These are phyloP conservation scores for Cordyceps pruinosa DNA, from an alignment of 2,329 filamentous ascomycete genomes.

Conservation along the genomic window DNA sequence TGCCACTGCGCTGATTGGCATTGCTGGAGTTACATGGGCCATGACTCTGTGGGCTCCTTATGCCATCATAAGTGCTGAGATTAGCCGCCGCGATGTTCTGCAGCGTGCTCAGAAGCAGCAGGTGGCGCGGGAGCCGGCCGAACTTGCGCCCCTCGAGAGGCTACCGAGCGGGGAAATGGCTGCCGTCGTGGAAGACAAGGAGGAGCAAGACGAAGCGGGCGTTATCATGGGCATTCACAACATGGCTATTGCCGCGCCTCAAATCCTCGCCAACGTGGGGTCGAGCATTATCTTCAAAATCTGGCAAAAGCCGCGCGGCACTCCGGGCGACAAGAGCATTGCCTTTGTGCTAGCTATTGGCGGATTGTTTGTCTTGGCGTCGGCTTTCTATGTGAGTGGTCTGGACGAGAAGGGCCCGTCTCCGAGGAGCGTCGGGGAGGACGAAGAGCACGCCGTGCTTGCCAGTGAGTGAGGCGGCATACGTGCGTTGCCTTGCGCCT, in stretches of 20 bases:
- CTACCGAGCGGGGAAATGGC: neutral
- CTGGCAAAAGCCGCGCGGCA: conserved; percentile 80
- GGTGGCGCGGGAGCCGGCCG: neutral
- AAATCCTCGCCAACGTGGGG: conserved; percentile 81
- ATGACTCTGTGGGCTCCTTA: conserved; percentile 92
- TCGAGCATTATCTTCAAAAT: conserved; percentile 78
- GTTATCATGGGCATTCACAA: conserved; percentile 94
- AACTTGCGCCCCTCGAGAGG: neutral
- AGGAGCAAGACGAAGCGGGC: conserved; percentile 69
- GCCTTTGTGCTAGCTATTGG: conserved; percentile 81
- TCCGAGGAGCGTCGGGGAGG: conserved; percentile 29
- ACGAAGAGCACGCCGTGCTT: conserved; percentile 37
- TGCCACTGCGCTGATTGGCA: conserved; percentile 69
- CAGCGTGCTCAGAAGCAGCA: conserved; percentile 33
- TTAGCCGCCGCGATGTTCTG: conserved; percentile 68
- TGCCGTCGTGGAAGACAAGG: conserved; percentile 36
- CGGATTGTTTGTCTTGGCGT: conserved; percentile 68
- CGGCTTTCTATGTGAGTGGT: conserved; percentile 64
- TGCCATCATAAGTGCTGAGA: conserved; percentile 89
- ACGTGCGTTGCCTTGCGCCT: neutral
- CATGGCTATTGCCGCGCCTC: conserved; percentile 84
- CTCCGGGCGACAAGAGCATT: conserved; percentile 79
- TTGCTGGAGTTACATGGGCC: conserved; percentile 88
- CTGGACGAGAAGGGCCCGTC: conserved; percentile 54
- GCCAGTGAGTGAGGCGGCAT: conserved; percentile 5